Evolutionary conservation across 345 rosid species (phyloP).

Genomic region (Euphorbia tirucalli): DNA sequence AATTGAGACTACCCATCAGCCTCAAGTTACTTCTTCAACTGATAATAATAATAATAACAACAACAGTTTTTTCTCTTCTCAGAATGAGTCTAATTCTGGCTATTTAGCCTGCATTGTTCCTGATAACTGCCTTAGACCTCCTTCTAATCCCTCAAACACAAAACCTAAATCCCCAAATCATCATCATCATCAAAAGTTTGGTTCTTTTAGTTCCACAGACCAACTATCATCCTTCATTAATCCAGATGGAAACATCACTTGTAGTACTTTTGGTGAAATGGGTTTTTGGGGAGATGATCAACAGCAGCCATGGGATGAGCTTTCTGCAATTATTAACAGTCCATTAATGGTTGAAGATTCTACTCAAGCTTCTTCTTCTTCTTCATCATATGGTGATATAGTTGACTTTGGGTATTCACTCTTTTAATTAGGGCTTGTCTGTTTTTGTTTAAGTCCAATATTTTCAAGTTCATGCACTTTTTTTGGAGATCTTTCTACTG

Average conservation of each 20-base stretch:
- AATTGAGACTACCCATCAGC: background rate
- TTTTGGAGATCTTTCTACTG: background rate
- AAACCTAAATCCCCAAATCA: conserved; percentile 20
- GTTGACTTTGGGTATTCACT: conserved; percentile 47
- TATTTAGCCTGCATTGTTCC: conserved; percentile 95
- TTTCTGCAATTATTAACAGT: conserved; percentile 48
- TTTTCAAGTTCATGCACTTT: conserved; percentile 16
- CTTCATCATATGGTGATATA: conserved; percentile 40
- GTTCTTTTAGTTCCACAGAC: conserved; percentile 10
- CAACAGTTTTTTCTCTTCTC: conserved; percentile 45
- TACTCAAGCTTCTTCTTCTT: conserved; percentile 31
- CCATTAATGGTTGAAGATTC: conserved; percentile 35
- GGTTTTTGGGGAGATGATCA: conserved; percentile 32
- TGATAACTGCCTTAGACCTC: conserved; percentile 79
- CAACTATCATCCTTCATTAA: no score
- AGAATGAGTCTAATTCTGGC: conserved; percentile 58
- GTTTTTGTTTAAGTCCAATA: background rate
- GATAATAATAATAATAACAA: no score
- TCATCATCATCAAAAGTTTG: no score
- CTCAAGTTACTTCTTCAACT: no score
- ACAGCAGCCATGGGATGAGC: conserved; percentile 50
- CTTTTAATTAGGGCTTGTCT: conserved; percentile 20
- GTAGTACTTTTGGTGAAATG: no score
- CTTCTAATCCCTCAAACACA: conserved; percentile 33
- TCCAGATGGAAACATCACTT: no score